Conservation (phyloP, 2,329 filamentous ascomycete genomes). For the Apiospora arundinis region DNA sequence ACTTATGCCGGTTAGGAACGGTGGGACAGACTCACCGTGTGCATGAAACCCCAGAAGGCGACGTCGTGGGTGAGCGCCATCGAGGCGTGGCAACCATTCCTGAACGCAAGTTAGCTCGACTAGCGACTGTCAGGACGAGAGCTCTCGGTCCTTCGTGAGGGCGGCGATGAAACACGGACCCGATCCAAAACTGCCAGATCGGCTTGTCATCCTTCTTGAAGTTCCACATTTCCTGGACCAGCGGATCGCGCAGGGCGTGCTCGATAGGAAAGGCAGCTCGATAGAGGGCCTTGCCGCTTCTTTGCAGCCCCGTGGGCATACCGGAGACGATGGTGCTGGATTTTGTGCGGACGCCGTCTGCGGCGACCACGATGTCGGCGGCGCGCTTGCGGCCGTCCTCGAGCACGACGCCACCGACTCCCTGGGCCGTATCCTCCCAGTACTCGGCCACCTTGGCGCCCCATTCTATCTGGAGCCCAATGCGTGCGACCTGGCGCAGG, state of each 20-base stretch:
- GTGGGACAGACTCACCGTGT: neutral
- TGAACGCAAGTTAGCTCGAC: slow-evolving; percentile 2
- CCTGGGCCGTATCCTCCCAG: neutral
- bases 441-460: slow-evolving; percentile 24
- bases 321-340: slow-evolving; percentile 32
- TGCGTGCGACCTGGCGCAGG: neutral
- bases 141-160: no score
- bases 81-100: slow-evolving; percentile 19
- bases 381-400: slow-evolving; percentile 27
- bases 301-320: slow-evolving; percentile 29
- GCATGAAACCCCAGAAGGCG: slow-evolving; percentile 20
- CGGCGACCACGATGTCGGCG: slow-evolving; percentile 39
- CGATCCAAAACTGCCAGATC: neutral
- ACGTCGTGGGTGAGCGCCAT: slow-evolving; percentile 21
- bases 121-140: no score
- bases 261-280: slow-evolving; percentile 30
- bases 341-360: slow-evolving; percentile 40
- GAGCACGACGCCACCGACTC: neutral
- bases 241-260: neutral
- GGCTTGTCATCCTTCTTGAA: neutral
- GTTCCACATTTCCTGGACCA: neutral
- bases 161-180: neutral
- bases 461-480: slow-evolving; percentile 18
- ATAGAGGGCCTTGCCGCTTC: slow-evolving; percentile 35
- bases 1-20: neutral